Base-by-base conservation (phyloP, 2,329 filamentous ascomycete species). In the Tolypocladium ophioglossoides region DNA sequence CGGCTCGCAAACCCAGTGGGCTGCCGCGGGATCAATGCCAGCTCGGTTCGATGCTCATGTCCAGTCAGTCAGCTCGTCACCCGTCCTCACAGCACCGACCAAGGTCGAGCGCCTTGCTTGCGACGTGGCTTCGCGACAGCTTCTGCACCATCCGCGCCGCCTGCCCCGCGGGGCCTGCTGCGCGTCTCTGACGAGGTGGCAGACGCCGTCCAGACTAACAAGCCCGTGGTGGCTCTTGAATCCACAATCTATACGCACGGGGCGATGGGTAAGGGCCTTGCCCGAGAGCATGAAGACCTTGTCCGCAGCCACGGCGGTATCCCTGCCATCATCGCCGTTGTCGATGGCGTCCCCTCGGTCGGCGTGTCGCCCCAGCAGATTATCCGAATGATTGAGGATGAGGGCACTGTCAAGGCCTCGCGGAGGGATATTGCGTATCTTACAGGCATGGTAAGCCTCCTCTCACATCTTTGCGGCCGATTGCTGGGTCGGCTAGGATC, bases 201-300 rank as follows among this genome's bases (percentile, higher is more conserved):
- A 52, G 83, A 90, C 66, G 92, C 91, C 40, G 70, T 96, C 50
- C 76, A 82, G 44, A 80, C 82, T 14, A 84, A 85, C 54, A 85
- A 83, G 63, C 92, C 94, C 0, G 85, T 99, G 4, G 91, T 99
- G 12, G 94, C 92, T 18, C 78, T 99, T 5, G 94, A 99, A 71
- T 91, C 89, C 2, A 96, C 94, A 5, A 97, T 99, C 62, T 97
- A 99, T 71, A 99, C 94, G 1, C 94, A 99, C 72, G 91, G 91
- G 41, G 84, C 87, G 24, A 77, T 99, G 16, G 89, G 89, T n/a
- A 80, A 83, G 37, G 77, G 79, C 48, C 73, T 82, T 22, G 79
- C 86, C 49, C 79, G 95, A 52, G 90, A 97, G 69, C 81, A 97
- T 56, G 89, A 96, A 65, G 83, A 85, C 14, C 78, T 95, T 41